A percentile compares a stretch with the other conserved stretches of the same genome.
These are phyloP conservation scores for Capronia americana DNA, from an alignment of 2,329 filamentous ascomycete genomes.

Conservation along the genomic window DNA sequence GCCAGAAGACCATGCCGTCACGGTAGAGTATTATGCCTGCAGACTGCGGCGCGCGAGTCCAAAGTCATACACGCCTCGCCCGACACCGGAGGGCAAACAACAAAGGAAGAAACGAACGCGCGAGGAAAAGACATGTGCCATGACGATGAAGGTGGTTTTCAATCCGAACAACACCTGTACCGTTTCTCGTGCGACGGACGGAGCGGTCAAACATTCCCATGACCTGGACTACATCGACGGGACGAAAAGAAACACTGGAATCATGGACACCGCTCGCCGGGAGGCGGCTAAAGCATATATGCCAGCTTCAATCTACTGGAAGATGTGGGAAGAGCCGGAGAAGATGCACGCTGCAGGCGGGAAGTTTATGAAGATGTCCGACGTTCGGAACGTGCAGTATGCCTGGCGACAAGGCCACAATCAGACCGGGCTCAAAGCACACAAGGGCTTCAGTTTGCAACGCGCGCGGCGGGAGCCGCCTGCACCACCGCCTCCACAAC, in stretches of 20 bases:
- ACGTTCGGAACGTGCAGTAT: conserved; percentile 56
- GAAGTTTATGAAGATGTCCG: conserved; percentile 54
- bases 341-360: conserved; percentile 54
- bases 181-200: conserved; percentile 51
- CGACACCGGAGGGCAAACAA: conserved; percentile 54
- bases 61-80: conserved; percentile 49
- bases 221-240: conserved; percentile 56
- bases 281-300: conserved; percentile 56
- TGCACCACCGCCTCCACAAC: conserved; percentile 29
- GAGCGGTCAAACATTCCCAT: conserved; percentile 51
- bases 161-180: conserved; percentile 53
- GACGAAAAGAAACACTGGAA: conserved; percentile 55
- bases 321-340: conserved; percentile 54
- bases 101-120: conserved; percentile 52
- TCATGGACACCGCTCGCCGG: conserved; percentile 55
- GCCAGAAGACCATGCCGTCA: conserved; percentile 44
- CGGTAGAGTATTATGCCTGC: conserved; percentile 57
- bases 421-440: conserved; percentile 51
- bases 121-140: conserved; percentile 55
- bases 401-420: conserved; percentile 56
- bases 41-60: conserved; percentile 50
- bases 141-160: conserved; percentile 56
- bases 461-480: conserved; percentile 29
- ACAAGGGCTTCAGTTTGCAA: conserved; percentile 48
- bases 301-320: conserved; percentile 57